Evolutionary conservation across 306 rosid genomes (phyloP).

Genomic region (Benincasa hispida): DNA sequence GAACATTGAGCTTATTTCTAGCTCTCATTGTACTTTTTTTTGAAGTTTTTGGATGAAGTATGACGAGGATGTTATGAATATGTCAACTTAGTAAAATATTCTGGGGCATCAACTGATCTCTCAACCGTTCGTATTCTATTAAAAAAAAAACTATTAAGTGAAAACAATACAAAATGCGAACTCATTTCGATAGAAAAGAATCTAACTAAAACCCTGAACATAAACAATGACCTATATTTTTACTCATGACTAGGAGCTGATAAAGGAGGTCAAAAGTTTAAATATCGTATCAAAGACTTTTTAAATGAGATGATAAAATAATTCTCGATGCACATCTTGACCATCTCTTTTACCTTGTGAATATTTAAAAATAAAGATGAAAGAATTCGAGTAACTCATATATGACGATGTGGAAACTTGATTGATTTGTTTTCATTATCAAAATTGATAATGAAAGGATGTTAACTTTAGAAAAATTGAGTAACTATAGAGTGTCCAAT

Average conservation of each 20-base stretch:
- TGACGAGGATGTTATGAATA: no score
- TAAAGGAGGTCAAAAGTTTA: not conserved
- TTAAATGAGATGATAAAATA: not conserved
- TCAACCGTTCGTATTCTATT: no score
- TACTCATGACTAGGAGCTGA: not conserved
- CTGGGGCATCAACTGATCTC: no score
- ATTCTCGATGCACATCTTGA: no score
- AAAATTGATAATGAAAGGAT: not conserved
- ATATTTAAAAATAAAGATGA: no score
- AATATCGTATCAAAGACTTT: not conserved
- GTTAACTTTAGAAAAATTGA: not conserved
- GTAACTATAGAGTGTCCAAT: not conserved
- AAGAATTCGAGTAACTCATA: not conserved
- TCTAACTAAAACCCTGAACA: not conserved
- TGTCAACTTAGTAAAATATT: no score
- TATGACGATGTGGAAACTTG: not conserved
- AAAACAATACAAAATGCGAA: not conserved
- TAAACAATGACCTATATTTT: not conserved
- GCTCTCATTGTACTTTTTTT: no score
- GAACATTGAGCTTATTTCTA: no score
- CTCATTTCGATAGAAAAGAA: not conserved
- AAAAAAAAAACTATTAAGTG: no score
- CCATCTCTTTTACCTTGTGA: no score
- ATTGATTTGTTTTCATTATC: not conserved
- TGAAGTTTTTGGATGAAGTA: no score